These are phyloP conservation scores for Evernia prunastri DNA, from an alignment of 495 filamentous ascomycete species.

Conservation along the genomic window DNA sequence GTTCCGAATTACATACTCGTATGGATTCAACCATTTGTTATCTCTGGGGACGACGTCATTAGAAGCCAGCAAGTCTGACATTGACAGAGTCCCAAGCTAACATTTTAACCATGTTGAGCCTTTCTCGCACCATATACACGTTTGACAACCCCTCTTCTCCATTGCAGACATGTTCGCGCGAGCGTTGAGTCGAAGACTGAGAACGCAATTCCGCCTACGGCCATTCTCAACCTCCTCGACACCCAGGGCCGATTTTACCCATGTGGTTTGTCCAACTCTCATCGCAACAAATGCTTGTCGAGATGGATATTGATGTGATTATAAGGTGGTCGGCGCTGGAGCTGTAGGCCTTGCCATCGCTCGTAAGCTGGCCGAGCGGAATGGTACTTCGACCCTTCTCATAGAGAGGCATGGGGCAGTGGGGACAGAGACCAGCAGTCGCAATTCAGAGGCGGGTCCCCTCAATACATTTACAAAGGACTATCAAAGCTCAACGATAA, in stretches of 20 bases:
- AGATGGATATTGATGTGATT: background rate
- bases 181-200: slow-evolving; percentile 6
- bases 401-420: slow-evolving; percentile 72
- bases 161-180: slow-evolving; percentile 17
- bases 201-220: slow-evolving; percentile 24
- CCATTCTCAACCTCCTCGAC: slow-evolving; percentile 37
- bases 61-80: background rate
- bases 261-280: slow-evolving; percentile 53
- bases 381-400: slow-evolving; percentile 63
- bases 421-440: slow-evolving; percentile 85
- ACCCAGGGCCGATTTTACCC: slow-evolving; percentile 65
- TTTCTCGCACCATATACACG: slow-evolving; percentile 3
- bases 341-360: slow-evolving; percentile 91
- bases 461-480: background rate
- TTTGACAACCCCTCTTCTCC: background rate
- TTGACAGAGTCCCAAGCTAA: background rate
- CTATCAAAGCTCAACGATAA: background rate
- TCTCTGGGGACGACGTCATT: background rate
- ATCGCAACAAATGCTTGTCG: slow-evolving; percentile 17
- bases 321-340: slow-evolving; percentile 78
- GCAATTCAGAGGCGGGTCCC: slow-evolving; percentile 73
- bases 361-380: slow-evolving; percentile 58
- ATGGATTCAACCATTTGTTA: background rate
- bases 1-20: background rate
- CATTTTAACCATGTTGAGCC: background rate